Conservation (phyloP, 768 basidiomycete genomes). For the Amanita pallidorosea region DNA sequence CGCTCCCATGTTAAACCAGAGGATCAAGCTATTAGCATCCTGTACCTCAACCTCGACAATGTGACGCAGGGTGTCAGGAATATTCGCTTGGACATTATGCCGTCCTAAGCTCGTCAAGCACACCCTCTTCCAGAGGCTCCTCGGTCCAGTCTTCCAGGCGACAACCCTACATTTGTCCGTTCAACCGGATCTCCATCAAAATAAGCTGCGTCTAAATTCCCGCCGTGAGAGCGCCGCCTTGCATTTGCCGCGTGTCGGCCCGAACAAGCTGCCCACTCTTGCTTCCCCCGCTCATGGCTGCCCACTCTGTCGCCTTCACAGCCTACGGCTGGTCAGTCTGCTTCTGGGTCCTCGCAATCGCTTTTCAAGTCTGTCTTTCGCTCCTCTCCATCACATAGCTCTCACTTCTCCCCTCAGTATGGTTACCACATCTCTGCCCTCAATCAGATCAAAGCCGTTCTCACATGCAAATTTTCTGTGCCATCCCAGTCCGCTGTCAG, state of each 20-base stretch:
- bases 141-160: too few relatives aligned
- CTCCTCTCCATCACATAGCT: slow-evolving; percentile 7
- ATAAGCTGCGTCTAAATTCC: too few relatives aligned
- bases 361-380: slow-evolving; percentile 36
- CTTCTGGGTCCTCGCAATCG: slow-evolving; percentile 53
- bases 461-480: slow-evolving; percentile 50
- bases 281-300: slow-evolving; percentile 1
- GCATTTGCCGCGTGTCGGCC: not conserved
- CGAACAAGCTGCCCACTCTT: not conserved
- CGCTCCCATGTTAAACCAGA: slow-evolving; percentile 5
- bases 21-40: not conserved
- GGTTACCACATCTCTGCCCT: slow-evolving; percentile 91
- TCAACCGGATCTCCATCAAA: too few relatives aligned
- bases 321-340: slow-evolving; percentile 54
- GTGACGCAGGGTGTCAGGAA: slow-evolving; percentile 26
- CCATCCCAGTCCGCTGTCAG: slow-evolving; percentile 13
- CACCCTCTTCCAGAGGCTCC: too few relatives aligned
- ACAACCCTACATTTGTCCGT: too few relatives aligned
- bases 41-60: slow-evolving; percentile 19
- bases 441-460: slow-evolving; percentile 75
- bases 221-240: too few relatives aligned
- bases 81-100: slow-evolving; percentile 56
- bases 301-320: slow-evolving; percentile 29
- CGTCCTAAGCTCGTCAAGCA: too few relatives aligned
- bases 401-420: slow-evolving; percentile 33